These are phyloP conservation scores for Coccinonectria pachysandricola DNA, from an alignment of 2,329 filamentous ascomycete genomes.

Conservation along the genomic window DNA sequence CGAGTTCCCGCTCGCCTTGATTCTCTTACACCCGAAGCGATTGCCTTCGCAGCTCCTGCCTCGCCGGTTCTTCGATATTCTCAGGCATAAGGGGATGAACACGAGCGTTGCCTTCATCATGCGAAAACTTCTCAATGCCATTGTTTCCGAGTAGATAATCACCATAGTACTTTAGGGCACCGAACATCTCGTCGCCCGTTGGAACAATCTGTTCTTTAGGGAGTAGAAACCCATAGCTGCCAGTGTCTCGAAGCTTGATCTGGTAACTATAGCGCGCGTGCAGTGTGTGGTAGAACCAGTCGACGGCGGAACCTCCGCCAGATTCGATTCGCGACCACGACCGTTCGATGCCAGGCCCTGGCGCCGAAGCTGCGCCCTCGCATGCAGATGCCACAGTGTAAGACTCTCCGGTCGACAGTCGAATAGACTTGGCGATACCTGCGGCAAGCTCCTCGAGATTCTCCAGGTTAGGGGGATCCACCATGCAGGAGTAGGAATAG, in stretches of 20 bases:
- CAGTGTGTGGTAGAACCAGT: constrained; percentile 91
- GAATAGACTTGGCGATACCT: constrained; percentile 81
- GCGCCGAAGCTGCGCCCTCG: constrained; percentile 54
- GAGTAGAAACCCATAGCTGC: constrained; percentile 86
- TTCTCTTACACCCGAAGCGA: no score
- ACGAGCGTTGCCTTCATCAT: constrained; percentile 9
- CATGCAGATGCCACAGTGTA: constrained; percentile 80
- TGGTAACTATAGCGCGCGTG: constrained; percentile 80
- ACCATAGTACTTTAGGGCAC: constrained; percentile 74
- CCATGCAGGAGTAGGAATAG: constrained; percentile 74
- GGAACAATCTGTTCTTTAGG: constrained; percentile 81
- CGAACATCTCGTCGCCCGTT: constrained; percentile 78
- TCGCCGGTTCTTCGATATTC: no score
- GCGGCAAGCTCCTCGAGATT: constrained; percentile 84
- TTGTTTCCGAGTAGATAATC: constrained; percentile 66
- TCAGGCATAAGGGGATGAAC: no score
- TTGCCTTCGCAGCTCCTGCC: no score
- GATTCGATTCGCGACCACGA: constrained; percentile 49
- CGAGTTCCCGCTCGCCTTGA: no score
- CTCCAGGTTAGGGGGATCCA: constrained; percentile 74
- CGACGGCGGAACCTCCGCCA: constrained; percentile 75
- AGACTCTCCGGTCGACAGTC: constrained; percentile 63
- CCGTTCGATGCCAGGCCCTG: constrained; percentile 13
- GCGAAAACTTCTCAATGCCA: constrained; percentile 44
- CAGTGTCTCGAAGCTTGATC: constrained; percentile 86